Percentiles rank a stretch among this genome's conserved stretches.
These are phyloP conservation scores for Backusella australiensis DNA, from an alignment of 192 early-diverging fungal species.

Conservation along the genomic window DNA sequence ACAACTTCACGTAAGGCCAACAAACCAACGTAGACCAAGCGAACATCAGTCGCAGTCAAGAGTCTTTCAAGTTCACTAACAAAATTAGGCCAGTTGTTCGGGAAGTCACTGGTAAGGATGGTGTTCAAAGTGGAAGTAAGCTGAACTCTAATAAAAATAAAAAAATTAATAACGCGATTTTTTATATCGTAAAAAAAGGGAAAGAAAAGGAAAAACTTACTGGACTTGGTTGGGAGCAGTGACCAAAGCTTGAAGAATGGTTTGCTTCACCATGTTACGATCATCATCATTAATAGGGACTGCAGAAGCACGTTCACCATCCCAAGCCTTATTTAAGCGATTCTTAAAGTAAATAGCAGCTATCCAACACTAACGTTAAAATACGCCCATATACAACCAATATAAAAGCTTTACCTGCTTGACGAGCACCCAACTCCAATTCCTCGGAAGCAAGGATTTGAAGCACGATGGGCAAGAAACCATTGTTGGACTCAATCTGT, in stretches of 20 bases:
- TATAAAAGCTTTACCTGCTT: conserved; percentile 46
- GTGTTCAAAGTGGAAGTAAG: conserved; percentile 72
- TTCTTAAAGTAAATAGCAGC: conserved; percentile 92
- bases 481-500: conserved; percentile 43
- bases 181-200: not conserved
- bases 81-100: conserved; percentile 79
- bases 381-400: not conserved
- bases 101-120: conserved; percentile 79
- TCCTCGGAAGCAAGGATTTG: conserved; percentile 59
- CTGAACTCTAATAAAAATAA: conserved; percentile 52
- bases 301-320: conserved; percentile 31
- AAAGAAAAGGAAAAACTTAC: conserved; percentile 37
- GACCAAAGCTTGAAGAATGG: conserved; percentile 75
- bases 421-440: conserved; percentile 49
- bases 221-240: conserved; percentile 69
- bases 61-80: conserved; percentile 61
- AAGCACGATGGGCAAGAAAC: conserved; percentile 49
- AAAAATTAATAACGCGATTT: not conserved
- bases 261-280: conserved; percentile 61
- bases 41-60: conserved; percentile 63
- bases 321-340: conserved; percentile 71
- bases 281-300: conserved; percentile 65
- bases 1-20: conserved; percentile 78
- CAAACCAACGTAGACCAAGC: conserved; percentile 74
- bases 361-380: conserved; percentile 26